A percentile compares a stretch with the other conserved stretches of the same genome.
phyloP scores from a whole-genome alignment of 2,329 filamentous ascomycete species.

The Exophiala alcalophila region DNA sequence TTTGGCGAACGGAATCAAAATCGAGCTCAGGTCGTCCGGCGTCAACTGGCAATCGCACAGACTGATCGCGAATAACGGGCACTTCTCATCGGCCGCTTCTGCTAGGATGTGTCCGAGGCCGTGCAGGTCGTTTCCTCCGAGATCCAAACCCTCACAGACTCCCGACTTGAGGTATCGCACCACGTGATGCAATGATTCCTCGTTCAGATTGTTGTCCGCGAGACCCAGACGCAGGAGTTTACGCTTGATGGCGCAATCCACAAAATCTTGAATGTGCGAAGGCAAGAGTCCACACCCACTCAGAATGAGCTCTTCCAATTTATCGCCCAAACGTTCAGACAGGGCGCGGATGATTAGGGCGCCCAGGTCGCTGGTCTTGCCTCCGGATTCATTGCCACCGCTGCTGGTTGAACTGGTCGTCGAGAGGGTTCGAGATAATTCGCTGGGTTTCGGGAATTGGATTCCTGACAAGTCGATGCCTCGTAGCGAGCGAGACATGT shows the following conservation, averaged over 20 bases:
- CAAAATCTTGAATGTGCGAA: constrained; percentile 67
- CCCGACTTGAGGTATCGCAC: constrained; percentile 71
- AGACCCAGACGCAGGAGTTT: constrained; percentile 77
- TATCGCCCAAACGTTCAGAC: constrained; percentile 70
- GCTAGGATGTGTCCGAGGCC: constrained; percentile 47
- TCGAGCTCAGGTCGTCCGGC: constrained; percentile 66
- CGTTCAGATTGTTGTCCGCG: constrained; percentile 74
- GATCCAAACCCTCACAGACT: constrained; percentile 80
- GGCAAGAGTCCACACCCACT: constrained; percentile 73
- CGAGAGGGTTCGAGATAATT: constrained; percentile 18
- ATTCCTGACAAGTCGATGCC: constrained; percentile 83
- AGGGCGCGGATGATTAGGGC: constrained; percentile 72
- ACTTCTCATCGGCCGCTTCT: constrained; percentile 50
- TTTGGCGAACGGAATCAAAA: constrained; percentile 70
- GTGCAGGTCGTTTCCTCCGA: constrained; percentile 75
- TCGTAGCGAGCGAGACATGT: constrained; percentile 83
- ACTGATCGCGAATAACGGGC: constrained; percentile 74
- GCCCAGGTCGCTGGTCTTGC: constrained; percentile 51
- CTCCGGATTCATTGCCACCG: constrained; percentile 22
- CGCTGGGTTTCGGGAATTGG: constrained; percentile 57
- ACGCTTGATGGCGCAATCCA: constrained; percentile 78
- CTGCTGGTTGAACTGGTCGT: constrained; percentile 21
- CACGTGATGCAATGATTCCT: constrained; percentile 71
- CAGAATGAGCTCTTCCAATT: constrained; percentile 78
- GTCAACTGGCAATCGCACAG: constrained; percentile 80